Evolutionary conservation across 1,139 yeast species (phyloP).

Genomic region (Diutina ranongensis): DNA sequence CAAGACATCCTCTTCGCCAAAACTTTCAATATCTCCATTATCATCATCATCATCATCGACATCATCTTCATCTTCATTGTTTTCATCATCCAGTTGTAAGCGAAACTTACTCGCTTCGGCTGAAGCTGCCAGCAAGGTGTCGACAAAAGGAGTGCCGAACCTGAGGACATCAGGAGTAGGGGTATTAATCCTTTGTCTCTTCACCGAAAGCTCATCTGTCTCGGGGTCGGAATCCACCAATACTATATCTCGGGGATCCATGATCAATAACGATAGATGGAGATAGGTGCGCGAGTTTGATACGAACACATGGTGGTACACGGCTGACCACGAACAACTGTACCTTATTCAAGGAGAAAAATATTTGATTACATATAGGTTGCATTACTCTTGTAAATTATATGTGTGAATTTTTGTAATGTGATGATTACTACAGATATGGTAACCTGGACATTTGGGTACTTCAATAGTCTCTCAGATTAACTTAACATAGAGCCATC

Average conservation of each 20-base stretch:
- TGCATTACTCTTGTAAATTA: too few species aligned
- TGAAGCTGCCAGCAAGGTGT: background rate
- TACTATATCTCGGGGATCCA: conserved; percentile 1
- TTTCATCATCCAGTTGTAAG: background rate
- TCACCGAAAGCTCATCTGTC: background rate
- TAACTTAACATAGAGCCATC: too few species aligned
- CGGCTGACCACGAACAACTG: too few species aligned
- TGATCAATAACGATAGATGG: background rate
- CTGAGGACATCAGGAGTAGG: background rate
- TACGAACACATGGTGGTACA: too few species aligned
- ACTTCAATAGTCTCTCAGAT: too few species aligned
- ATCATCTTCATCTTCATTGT: too few species aligned
- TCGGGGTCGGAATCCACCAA: conserved; percentile 5
- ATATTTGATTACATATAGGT: too few species aligned
- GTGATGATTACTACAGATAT: too few species aligned
- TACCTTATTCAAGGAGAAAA: too few species aligned
- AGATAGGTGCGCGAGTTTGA: background rate
- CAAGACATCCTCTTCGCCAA: background rate
- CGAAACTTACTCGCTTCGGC: background rate
- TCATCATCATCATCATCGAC: background rate
- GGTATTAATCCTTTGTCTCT: background rate
- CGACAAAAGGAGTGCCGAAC: conserved; percentile 1
- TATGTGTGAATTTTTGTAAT: too few species aligned
- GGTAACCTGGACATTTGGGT: too few species aligned
- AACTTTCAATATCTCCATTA: background rate